Percentiles rank a stretch among this genome's conserved stretches.
phyloP scores from a whole-genome alignment of 2,329 filamentous ascomycete species.

The Colletotrichum spaethianum region DNA sequence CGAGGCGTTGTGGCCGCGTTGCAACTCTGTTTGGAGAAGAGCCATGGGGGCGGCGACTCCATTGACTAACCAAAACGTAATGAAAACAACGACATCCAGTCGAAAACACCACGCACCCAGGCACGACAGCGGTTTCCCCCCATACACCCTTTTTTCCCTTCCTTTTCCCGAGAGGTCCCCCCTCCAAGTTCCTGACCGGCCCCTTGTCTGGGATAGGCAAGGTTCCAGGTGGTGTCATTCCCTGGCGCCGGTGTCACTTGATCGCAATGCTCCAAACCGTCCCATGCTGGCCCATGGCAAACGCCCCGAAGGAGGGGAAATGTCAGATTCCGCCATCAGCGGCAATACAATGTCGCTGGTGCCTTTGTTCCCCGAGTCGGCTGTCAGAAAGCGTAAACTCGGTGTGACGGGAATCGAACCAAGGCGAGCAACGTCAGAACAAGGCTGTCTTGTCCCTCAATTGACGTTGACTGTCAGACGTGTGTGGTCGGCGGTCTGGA shows the following conservation, averaged over 20 bases:
- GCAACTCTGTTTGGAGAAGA: slow-evolving; percentile 13
- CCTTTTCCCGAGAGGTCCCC: not conserved
- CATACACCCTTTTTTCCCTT: not conserved
- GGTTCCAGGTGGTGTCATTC: slow-evolving; percentile 31
- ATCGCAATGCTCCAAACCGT: slow-evolving; percentile 18
- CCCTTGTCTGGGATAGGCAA: slow-evolving; percentile 32
- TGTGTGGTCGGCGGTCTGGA: slow-evolving; percentile 1
- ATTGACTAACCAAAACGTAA: slow-evolving; percentile 43
- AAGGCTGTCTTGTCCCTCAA: not conserved
- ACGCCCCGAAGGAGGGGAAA: not conserved
- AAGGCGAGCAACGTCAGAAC: not conserved
- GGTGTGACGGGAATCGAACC: not conserved
- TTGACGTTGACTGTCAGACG: not conserved
- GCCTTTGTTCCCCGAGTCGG: not conserved
- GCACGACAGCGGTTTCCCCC: slow-evolving; percentile 5
- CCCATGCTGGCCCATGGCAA: slow-evolving; percentile 23
- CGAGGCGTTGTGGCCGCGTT: slow-evolving; percentile 5
- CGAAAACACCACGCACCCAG: slow-evolving; percentile 35
- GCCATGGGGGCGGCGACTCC: slow-evolving; percentile 8
- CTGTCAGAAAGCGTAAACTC: not conserved
- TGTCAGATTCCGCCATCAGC: not conserved
- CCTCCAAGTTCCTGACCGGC: slow-evolving; percentile 1
- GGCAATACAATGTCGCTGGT: not conserved
- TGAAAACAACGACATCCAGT: slow-evolving; percentile 41
- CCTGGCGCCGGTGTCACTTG: slow-evolving; percentile 29